Evolutionary conservation across 108 stramenopile species (phyloP).

Genomic region (Discostella stelligeroides): DNA sequence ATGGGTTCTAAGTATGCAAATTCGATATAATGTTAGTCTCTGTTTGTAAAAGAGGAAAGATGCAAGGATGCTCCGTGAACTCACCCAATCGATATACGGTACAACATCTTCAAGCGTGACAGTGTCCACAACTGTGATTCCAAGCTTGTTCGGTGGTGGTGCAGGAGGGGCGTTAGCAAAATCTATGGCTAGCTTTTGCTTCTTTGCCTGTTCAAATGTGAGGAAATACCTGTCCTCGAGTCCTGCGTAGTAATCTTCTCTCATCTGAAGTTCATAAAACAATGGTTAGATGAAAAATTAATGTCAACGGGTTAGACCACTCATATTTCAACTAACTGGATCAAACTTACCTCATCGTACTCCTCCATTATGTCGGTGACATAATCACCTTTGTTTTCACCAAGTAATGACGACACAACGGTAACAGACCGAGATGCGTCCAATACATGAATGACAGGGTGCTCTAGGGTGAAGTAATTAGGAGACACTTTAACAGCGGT

Average conservation of each 20-base stretch:
- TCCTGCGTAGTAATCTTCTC: slow-evolving; percentile 98
- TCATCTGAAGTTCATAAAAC: slow-evolving; percentile 48
- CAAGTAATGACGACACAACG: slow-evolving; percentile 91
- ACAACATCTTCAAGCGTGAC: slow-evolving; percentile 87
- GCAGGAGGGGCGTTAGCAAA: slow-evolving; percentile 88
- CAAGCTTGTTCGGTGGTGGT: slow-evolving; percentile 79
- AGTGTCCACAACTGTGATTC: slow-evolving; percentile 82
- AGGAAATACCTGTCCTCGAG: slow-evolving; percentile 96
- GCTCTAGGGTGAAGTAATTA: slow-evolving; percentile 87
- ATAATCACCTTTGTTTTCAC: slow-evolving; percentile 89
- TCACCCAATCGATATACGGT: slow-evolving; percentile 98
- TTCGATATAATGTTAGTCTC: neutral
- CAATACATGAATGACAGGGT: slow-evolving; percentile 99
- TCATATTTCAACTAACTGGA: neutral
- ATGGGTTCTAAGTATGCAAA: slow-evolving; percentile 76
- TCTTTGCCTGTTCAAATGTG: slow-evolving; percentile 88
- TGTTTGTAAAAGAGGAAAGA: slow-evolving; percentile 1
- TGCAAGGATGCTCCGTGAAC: slow-evolving; percentile 11
- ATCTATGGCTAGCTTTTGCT: slow-evolving; percentile 86
- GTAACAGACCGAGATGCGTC: slow-evolving; percentile 98
- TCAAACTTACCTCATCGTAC: slow-evolving; percentile 92
- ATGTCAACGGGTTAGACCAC: too few species aligned
- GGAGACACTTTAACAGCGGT: slow-evolving; percentile 99
- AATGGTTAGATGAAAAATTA: neutral
- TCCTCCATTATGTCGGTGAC: slow-evolving; percentile 93